Conservation (phyloP, 768 basidiomycete species). For the Psilocybe cubensis region DNA sequence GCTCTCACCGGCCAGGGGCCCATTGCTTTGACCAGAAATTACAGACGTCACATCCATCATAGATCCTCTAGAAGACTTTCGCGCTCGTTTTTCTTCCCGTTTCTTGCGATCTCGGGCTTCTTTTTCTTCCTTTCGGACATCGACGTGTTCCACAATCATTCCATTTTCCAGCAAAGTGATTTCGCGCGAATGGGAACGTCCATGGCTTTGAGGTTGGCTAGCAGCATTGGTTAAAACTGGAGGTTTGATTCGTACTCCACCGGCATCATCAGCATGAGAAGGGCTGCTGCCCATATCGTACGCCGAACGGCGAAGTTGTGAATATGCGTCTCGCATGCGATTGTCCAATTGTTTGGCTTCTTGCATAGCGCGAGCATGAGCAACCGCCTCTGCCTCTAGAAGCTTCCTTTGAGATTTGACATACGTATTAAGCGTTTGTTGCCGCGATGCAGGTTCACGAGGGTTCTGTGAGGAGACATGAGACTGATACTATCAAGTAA, state of each 20-base stretch:
- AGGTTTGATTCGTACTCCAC: conserved; percentile 74
- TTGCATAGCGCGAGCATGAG: conserved; percentile 76
- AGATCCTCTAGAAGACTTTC: conserved; percentile 77
- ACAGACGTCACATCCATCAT: conserved; percentile 73
- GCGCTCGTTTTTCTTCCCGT: conserved; percentile 70
- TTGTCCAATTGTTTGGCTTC: conserved; percentile 78
- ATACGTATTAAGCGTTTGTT: conserved; percentile 81
- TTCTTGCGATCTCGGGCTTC: conserved; percentile 73
- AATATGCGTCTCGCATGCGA: conserved; percentile 79
- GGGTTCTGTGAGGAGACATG: conserved; percentile 66
- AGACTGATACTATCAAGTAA: conserved; percentile 8
- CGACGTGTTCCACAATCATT: conserved; percentile 87
- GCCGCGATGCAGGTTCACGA: conserved; percentile 83
- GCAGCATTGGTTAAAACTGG: conserved; percentile 48
- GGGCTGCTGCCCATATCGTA: conserved; percentile 63
- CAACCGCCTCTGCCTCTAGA: conserved; percentile 81
- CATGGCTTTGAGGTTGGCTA: conserved; percentile 40
- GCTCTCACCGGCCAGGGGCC: conserved; percentile 60
- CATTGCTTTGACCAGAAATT: conserved; percentile 66
- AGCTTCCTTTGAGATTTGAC: conserved; percentile 81
- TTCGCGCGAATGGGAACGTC: conserved; percentile 64
- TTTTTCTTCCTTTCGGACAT: conserved; percentile 78
- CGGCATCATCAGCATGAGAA: conserved; percentile 56
- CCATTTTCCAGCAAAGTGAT: conserved; percentile 86
- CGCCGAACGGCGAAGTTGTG: conserved; percentile 77